These are phyloP conservation scores for Arthrocladium fulminans DNA, from an alignment of 2,329 filamentous ascomycete species.

Conservation along the genomic window DNA sequence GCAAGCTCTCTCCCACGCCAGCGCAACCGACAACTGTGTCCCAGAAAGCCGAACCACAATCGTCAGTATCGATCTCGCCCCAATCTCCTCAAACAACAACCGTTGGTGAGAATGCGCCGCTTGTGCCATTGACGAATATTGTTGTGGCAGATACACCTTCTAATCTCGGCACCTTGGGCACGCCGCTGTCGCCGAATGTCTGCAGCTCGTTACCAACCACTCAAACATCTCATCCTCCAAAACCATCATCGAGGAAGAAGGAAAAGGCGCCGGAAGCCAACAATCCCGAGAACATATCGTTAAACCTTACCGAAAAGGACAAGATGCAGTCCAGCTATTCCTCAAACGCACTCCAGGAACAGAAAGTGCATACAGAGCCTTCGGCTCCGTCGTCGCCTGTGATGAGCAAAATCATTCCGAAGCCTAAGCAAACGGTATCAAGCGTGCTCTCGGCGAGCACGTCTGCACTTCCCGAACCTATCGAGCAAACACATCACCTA, in stretches of 20 bases:
- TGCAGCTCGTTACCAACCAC: not conserved
- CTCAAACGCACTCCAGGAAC: not conserved
- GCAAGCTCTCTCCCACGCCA: not conserved
- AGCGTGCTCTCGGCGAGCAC: not conserved
- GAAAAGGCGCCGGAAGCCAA: slow-evolving; percentile 3
- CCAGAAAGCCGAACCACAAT: not conserved
- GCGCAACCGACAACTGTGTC: not conserved
- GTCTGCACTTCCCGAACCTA: not conserved
- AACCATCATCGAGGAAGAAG: slow-evolving; percentile 5
- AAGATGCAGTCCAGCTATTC: not conserved
- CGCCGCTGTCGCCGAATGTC: not conserved
- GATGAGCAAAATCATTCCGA: not conserved
- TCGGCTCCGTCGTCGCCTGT: not conserved
- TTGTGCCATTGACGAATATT: not conserved
- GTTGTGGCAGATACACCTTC: not conserved
- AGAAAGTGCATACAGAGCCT: not conserved
- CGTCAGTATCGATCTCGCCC: not conserved
- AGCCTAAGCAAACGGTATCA: not conserved
- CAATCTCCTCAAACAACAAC: not conserved
- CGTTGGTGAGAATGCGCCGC: not conserved
- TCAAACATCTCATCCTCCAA: not conserved
- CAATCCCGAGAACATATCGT: not conserved
- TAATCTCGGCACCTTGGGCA: not conserved
- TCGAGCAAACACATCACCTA: not conserved
- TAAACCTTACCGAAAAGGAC: not conserved